Evolutionary conservation across 257 asterid genomes (phyloP).

Genomic region (Salvia miltiorrhiza): DNA sequence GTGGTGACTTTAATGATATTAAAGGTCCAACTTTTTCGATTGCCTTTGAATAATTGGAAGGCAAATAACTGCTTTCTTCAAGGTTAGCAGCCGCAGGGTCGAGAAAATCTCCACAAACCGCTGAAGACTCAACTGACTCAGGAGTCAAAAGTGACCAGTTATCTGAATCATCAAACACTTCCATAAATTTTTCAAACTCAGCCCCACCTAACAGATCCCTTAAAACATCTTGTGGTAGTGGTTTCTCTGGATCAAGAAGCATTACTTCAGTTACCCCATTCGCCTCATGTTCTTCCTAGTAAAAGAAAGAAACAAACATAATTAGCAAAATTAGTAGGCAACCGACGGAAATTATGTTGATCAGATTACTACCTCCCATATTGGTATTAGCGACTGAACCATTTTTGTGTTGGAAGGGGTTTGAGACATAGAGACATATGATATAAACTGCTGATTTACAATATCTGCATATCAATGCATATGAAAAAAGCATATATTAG

Average conservation of each 20-base stretch:
- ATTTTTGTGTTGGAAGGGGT: slow-evolving; percentile 57
- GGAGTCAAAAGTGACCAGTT: slow-evolving; percentile 34
- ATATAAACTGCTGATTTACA: slow-evolving; percentile 61
- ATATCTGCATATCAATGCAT: slow-evolving; percentile 51
- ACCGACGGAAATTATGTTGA: slow-evolving; percentile 4
- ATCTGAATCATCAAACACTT: slow-evolving; percentile 36
- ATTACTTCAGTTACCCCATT: slow-evolving; percentile 54
- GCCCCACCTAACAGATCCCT: slow-evolving; percentile 56
- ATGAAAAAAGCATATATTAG: slow-evolving; percentile 6
- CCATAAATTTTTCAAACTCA: slow-evolving; percentile 49
- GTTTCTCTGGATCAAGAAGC: slow-evolving; percentile 60
- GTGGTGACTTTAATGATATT: slow-evolving; percentile 30
- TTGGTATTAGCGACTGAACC: slow-evolving; percentile 93
- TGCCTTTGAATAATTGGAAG: slow-evolving; percentile 34
- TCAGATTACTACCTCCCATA: slow-evolving; percentile 83
- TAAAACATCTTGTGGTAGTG: slow-evolving; percentile 65
- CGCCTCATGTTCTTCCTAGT: slow-evolving; percentile 74
- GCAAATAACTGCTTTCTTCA: slow-evolving; percentile 29
- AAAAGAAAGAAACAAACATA: slow-evolving; percentile 26
- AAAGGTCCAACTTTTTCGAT: slow-evolving; percentile 33
- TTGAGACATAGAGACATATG: slow-evolving; percentile 71
- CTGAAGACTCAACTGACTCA: slow-evolving; percentile 33
- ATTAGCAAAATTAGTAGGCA: slow-evolving; percentile 17
- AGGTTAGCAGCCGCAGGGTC: slow-evolving; percentile 30
- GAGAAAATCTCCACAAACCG: slow-evolving; percentile 31